A percentile compares a stretch with the other conserved stretches of the same genome.
Conservation (phyloP, 2,329 filamentous ascomycete species). For the Colletotrichum sp. region DNA sequence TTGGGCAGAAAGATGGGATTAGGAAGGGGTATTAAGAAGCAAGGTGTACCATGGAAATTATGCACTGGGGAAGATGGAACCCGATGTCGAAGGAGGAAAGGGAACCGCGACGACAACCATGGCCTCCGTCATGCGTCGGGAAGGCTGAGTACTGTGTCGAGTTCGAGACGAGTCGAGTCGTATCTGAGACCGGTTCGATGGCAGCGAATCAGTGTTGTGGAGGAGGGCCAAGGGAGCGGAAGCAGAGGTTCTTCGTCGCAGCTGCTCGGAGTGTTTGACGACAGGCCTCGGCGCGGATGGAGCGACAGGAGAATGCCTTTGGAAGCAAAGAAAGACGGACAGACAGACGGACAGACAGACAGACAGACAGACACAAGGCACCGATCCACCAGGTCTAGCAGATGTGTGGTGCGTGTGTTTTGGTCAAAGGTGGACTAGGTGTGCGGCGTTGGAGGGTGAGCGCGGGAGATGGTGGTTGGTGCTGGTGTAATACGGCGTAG, state of each 20-base stretch:
- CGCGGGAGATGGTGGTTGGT: neutral
- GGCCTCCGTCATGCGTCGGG: slow-evolving; percentile 17
- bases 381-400: too few species aligned
- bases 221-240: neutral
- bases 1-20: slow-evolving; percentile 3
- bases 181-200: neutral
- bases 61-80: slow-evolving; percentile 11
- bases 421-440: neutral
- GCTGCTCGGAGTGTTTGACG: neutral
- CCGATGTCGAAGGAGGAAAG: slow-evolving; percentile 12
- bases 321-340: neutral
- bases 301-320: slow-evolving; percentile 9
- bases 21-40: slow-evolving; percentile 1
- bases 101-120: slow-evolving; percentile 14
- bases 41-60: slow-evolving; percentile 13
- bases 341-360: neutral
- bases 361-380: neutral
- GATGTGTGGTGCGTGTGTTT: neutral
- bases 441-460: neutral
- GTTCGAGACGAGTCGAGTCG: slow-evolving; percentile 1
- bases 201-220: neutral
- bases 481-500: neutral
- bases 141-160: slow-evolving; percentile 8
- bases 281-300: neutral
- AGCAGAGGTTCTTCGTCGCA: neutral